Evolutionary conservation across 2,329 filamentous ascomycete genomes (phyloP).

Genomic region (Kalmusia sp.): DNA sequence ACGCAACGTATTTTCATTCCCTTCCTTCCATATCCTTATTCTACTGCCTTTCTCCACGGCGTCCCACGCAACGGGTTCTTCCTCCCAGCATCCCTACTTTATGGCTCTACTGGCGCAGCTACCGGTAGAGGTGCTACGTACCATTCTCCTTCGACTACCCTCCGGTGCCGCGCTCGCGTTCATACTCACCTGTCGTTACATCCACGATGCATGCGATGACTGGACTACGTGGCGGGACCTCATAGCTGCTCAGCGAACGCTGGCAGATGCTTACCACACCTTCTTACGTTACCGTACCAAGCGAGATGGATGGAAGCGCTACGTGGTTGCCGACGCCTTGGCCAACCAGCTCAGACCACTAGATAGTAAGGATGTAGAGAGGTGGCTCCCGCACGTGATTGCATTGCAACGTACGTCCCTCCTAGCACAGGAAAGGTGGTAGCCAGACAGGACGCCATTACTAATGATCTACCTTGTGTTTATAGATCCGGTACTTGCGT

Average conservation of each 20-base stretch:
- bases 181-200: slow-evolving; percentile 14
- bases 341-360: neutral
- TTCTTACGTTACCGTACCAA: neutral
- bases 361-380: neutral
- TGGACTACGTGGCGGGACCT: slow-evolving; percentile 15
- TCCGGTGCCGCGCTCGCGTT: slow-evolving; percentile 12
- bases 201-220: slow-evolving; percentile 13
- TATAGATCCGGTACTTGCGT: neutral
- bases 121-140: slow-evolving; percentile 16
- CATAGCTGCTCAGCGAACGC: neutral
- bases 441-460: neutral
- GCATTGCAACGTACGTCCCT: neutral
- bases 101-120: slow-evolving; percentile 15
- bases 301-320: neutral
- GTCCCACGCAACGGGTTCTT: no score
- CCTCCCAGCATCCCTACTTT: no score
- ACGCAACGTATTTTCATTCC: no score
- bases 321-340: neutral
- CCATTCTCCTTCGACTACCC: slow-evolving; percentile 8
- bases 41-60: no score
- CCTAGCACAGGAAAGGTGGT: no score
- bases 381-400: neutral
- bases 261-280: neutral
- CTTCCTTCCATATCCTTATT: no score
- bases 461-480: neutral